Evolutionary conservation across 2,329 filamentous ascomycete genomes (phyloP).

Genomic region (Trichoderma koningii): DNA sequence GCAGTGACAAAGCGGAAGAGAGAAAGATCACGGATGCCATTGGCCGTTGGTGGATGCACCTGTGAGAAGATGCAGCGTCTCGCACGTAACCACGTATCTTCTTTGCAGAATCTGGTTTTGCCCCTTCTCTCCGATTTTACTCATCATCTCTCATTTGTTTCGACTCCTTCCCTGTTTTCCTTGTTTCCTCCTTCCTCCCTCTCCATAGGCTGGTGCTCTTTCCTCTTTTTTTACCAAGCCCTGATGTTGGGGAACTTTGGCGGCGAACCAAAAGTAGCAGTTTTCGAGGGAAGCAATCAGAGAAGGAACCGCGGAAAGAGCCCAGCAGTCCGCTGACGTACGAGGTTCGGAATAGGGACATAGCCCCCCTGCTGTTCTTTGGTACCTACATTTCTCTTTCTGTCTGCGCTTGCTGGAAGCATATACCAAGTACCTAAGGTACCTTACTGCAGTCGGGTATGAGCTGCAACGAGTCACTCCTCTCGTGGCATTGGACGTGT

Average conservation of each 20-base stretch:
- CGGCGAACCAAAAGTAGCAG: background rate
- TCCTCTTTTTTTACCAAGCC: background rate
- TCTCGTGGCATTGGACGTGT: background rate
- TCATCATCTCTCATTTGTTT: background rate
- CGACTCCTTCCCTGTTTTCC: background rate
- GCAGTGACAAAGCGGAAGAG: background rate
- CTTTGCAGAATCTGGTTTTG: background rate
- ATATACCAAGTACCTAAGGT: too few species aligned
- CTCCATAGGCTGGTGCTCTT: background rate
- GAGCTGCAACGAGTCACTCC: too few species aligned
- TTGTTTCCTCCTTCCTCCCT: background rate
- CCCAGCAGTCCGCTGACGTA: background rate
- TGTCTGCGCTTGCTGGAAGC: constrained; percentile 4
- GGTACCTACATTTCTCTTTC: too few species aligned
- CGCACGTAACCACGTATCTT: background rate
- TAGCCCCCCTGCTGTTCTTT: background rate
- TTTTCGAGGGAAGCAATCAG: background rate
- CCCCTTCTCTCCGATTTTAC: background rate
- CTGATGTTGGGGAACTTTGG: background rate
- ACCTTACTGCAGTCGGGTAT: too few species aligned
- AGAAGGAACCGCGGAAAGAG: background rate
- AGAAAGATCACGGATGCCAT: background rate
- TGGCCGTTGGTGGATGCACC: background rate
- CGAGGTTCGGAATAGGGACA: background rate
- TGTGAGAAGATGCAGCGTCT: background rate